These are phyloP conservation scores for Alternaria incomplexa DNA, from an alignment of 2,329 filamentous ascomycete genomes.

Conservation along the genomic window DNA sequence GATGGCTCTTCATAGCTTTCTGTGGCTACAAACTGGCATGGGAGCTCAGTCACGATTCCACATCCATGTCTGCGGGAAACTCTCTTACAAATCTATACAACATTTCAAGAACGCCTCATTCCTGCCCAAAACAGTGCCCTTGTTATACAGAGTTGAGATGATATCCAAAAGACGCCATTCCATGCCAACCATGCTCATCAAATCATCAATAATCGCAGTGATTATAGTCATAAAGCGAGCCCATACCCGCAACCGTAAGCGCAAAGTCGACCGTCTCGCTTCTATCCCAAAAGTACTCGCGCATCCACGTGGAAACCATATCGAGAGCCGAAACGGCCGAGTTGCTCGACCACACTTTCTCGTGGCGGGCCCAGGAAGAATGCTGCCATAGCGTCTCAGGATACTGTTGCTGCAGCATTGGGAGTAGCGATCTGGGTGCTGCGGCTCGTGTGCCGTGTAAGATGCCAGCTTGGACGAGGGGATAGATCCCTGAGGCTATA, in stretches of 20 bases:
- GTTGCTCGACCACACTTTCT: conserved; percentile 43
- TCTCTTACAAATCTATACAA: background rate
- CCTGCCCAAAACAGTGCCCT: background rate
- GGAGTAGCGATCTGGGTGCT: conserved; percentile 33
- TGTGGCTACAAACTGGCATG: background rate
- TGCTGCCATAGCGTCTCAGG: conserved; percentile 40
- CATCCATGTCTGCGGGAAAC: background rate
- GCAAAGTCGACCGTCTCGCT: conserved; percentile 38
- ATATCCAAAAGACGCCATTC: background rate
- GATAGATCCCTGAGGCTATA: conserved; percentile 40
- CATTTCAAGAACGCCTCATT: background rate
- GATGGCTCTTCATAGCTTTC: background rate
- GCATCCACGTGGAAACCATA: conserved; percentile 43
- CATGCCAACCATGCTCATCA: background rate
- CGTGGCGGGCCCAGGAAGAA: conserved; percentile 37
- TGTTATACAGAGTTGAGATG: background rate
- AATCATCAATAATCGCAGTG: conserved; percentile 24
- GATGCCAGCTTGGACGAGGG: conserved; percentile 36
- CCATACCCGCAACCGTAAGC: conserved; percentile 36
- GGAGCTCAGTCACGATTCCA: background rate
- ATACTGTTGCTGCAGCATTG: conserved; percentile 32
- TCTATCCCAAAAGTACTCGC: conserved; percentile 48
- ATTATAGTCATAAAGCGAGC: conserved; percentile 32
- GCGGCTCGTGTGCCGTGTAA: conserved; percentile 36
- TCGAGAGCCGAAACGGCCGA: conserved; percentile 40